Conservation (phyloP, 2,329 filamentous ascomycete genomes). For the Thelonectria blattea region DNA sequence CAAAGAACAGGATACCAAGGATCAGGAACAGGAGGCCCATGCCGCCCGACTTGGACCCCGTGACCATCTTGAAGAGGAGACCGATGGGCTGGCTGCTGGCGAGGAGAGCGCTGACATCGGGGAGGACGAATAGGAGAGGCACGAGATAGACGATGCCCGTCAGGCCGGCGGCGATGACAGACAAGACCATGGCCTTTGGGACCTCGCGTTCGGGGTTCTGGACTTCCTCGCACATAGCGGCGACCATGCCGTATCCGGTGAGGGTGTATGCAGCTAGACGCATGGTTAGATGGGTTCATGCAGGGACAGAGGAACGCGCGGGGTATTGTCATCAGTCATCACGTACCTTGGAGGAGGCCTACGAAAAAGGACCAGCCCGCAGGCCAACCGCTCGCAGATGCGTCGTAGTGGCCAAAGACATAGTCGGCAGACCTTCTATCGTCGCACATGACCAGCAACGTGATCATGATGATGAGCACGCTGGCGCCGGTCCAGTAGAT, state of each 20-base stretch:
- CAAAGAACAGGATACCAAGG: constrained; percentile 76
- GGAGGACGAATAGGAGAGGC: constrained; percentile 76
- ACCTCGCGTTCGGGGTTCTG: constrained; percentile 64
- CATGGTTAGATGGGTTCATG: constrained; percentile 3
- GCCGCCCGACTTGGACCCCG: constrained; percentile 72
- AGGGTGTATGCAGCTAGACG: constrained; percentile 45
- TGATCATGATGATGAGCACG: constrained; percentile 73
- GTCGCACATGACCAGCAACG: constrained; percentile 68
- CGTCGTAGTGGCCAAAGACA: constrained; percentile 72
- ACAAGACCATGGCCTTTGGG: constrained; percentile 70
- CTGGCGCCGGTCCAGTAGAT: constrained; percentile 75
- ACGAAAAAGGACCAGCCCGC: constrained; percentile 65
- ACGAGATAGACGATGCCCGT: constrained; percentile 70
- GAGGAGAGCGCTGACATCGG: constrained; percentile 67
- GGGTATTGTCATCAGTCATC: constrained; percentile 36
- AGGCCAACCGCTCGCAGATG: constrained; percentile 71
- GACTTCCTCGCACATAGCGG: constrained; percentile 64
- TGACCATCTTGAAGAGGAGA: constrained; percentile 75
- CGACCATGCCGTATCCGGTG: constrained; percentile 57
- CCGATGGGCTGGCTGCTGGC: constrained; percentile 77
- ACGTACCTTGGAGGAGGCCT: constrained; percentile 55
- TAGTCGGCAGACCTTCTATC: constrained; percentile 67
- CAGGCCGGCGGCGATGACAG: constrained; percentile 66
- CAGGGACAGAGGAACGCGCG: constrained; percentile 34
- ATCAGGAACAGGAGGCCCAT: constrained; percentile 78